Conservation (phyloP, 192 early-diverging fungal species). For the Irineochytrium annulatum region DNA sequence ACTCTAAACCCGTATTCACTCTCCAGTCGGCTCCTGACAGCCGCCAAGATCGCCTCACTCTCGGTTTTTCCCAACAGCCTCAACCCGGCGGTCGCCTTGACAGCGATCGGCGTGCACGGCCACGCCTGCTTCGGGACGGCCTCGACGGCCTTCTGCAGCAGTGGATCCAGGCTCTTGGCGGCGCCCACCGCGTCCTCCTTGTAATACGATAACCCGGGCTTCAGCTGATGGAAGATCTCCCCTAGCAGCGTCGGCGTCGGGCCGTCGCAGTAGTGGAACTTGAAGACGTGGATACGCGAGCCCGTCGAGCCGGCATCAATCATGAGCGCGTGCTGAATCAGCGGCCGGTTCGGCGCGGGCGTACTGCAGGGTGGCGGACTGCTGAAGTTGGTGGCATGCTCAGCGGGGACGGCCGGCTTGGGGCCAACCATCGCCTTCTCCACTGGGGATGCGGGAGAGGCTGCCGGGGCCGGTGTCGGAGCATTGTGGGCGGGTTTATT, state of each 20-base stretch:
- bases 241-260: constrained; percentile 50
- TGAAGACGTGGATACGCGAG: constrained; percentile 95
- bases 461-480: too few relatives aligned
- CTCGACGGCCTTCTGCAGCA: constrained; percentile 72
- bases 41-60: constrained; percentile 69
- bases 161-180: constrained; percentile 71
- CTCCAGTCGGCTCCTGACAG: constrained; percentile 63
- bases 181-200: constrained; percentile 67
- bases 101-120: constrained; percentile 81
- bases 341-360: constrained; percentile 44
- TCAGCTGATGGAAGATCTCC: constrained; percentile 79
- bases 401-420: too few relatives aligned
- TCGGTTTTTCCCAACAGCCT: constrained; percentile 69
- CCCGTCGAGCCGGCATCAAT: constrained; percentile 95
- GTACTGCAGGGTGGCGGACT: background rate
- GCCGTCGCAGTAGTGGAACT: constrained; percentile 89
- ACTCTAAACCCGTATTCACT: constrained; percentile 80
- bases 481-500: too few relatives aligned
- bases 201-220: constrained; percentile 81
- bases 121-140: constrained; percentile 66
- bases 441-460: too few relatives aligned
- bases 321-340: constrained; percentile 89
- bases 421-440: too few relatives aligned
- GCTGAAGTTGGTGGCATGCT: background rate
- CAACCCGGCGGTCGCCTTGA: constrained; percentile 96